phyloP scores from a whole-genome alignment of 2,329 filamentous ascomycete species.

The Alternaria burnsii region DNA sequence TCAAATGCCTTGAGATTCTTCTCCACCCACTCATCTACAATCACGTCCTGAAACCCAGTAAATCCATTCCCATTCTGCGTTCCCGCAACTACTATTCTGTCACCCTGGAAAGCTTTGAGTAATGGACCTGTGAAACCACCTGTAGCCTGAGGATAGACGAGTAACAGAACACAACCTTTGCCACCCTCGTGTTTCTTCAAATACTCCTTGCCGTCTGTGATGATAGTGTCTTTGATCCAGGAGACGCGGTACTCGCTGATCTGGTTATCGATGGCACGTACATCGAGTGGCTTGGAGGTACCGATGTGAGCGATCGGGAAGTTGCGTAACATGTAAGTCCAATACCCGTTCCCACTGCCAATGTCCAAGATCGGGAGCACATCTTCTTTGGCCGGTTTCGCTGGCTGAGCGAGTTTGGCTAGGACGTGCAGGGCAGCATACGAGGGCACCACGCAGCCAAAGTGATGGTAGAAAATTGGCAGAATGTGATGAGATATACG shows the following conservation, averaged over 20 bases:
- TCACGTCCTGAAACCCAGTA: conserved; percentile 71
- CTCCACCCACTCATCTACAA: conserved; percentile 72
- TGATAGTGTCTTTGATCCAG: conserved; percentile 74
- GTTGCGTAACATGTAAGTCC: conserved; percentile 75
- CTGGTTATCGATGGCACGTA: conserved; percentile 71
- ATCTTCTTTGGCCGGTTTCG: conserved; percentile 38
- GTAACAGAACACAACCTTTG: conserved; percentile 67
- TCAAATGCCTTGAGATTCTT: conserved; percentile 66
- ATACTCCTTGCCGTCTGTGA: conserved; percentile 68
- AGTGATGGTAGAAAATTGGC: conserved; percentile 80
- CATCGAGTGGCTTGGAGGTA: conserved; percentile 62
- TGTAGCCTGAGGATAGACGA: conserved; percentile 78
- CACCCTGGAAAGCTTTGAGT: conserved; percentile 68
- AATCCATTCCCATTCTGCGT: conserved; percentile 80
- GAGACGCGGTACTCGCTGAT: conserved; percentile 72
- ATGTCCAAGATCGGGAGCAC: conserved; percentile 69
- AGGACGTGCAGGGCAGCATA: conserved; percentile 72
- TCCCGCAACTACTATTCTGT: conserved; percentile 74
- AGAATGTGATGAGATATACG: conserved; percentile 72
- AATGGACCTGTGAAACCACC: conserved; percentile 71
- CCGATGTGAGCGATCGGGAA: conserved; percentile 69
- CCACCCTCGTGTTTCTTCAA: conserved; percentile 57
- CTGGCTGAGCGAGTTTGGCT: conserved; percentile 57
- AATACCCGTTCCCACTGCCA: conserved; percentile 78
- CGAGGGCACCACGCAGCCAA: conserved; percentile 75